Base-by-base conservation (phyloP, 352 stramenopile species). In the Phytophthora lateralis region DNA sequence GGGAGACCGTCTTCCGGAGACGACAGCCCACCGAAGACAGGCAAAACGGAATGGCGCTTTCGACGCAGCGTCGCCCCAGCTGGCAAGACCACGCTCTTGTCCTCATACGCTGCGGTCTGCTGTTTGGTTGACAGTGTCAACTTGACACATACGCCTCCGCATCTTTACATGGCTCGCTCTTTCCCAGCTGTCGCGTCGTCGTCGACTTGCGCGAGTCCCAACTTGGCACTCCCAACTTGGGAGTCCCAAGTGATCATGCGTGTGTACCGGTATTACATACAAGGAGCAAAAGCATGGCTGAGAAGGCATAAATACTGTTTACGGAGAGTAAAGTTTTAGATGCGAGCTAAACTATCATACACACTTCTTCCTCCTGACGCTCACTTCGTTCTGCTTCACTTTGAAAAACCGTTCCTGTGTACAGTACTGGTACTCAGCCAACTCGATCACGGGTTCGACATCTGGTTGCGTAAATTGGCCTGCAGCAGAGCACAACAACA, bases 391-490 rank as follows among this genome's bases (percentile, higher is more conserved):
- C 17, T 21, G 37, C 5, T 49, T 52, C 30, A 11, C 41, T 26
- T 63, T 52, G 21, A 17, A 30, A 26, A 11, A 20, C n/a, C 18
- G 42, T 50, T 43, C 32, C 39, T 45, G 39, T 45, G 39, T 20
- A 15, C 39, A 45, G 35, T 49, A 30, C 48, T 50, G 27, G 35
- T 49, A 30, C 48, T 50, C 30, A 20, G 41, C 6, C 44, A n/a
- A 53, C 17, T 58, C 27, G 17, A 38, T 69, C 30, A 75, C 37
- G 60, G 61, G 20, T 68, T 71, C 18, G 49, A 58, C 60, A 68
- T 71, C 11, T 69, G 66, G 41, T 71, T 75, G 17, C 66, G 61
- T 47, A 71, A 56, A 54, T 75, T 71, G 29, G 55, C 66, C 62
- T 70, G 49, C 35, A 52, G 27, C 27, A 52, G 18, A 32, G 8